Base-by-base conservation (phyloP, 75 land plant species). In the Azolla pinnata region DNA sequence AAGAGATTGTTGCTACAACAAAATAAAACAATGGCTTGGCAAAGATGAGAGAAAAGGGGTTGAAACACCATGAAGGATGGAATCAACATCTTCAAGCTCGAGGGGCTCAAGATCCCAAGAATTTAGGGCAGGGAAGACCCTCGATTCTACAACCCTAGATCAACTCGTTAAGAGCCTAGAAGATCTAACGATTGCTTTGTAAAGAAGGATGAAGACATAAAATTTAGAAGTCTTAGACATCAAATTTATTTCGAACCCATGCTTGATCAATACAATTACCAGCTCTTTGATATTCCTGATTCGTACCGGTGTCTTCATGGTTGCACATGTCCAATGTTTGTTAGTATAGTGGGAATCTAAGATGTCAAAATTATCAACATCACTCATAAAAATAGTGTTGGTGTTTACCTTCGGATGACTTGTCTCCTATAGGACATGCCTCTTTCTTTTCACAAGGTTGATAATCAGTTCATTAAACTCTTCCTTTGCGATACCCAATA, bases 201-300 rank as follows among this genome's bases (percentile, higher is more conserved):
- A n/a, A n/a, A n/a, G n/a, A n/a, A n/a, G n/a, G n/a, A n/a, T n/a
- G n/a, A n/a, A n/a, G n/a, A n/a, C n/a, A n/a, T n/a, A n/a, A n/a
- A n/a, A n/a, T n/a, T n/a, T n/a, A n/a, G n/a, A n/a, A n/a, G n/a
- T 38, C 42, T 38, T 38, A 38, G 42, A 38, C 42, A 38, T 38
- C 14, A 38, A 14, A 38, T 38, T 38, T 8, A 38, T 38, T 14
- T 38, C 42, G 14, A 38, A 38, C 14, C 42, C 42, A 38, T 38
- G 42, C 12, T 38, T 14, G 14, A 38, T 38, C 7, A 38, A 14
- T 38, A 38, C 42, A 38, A 38, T 14, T 14, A 38, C 42, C 7
- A 8, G 14, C 7, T 7, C 14, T 8, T 38, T 38, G 14, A 7
- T 38, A 7, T 38, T 38, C 7, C 14, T 14, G 7, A 38, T 8